phyloP scores from a whole-genome alignment of 2,329 filamentous ascomycete genomes.

The Capronia coronata region DNA sequence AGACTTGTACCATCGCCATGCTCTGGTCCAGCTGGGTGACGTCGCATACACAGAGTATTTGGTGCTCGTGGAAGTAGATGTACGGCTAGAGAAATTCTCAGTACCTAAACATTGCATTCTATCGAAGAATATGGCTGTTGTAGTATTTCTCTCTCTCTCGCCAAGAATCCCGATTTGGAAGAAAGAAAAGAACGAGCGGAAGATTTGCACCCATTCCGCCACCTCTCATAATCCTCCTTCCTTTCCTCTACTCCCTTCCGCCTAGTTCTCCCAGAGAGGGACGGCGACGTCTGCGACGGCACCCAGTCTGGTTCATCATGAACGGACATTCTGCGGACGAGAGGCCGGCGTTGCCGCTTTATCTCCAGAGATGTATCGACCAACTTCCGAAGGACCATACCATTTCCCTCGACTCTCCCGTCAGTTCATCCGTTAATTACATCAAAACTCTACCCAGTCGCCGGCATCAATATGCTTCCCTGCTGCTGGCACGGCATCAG shows the following conservation, averaged over 20 bases:
- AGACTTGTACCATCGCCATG: not conserved
- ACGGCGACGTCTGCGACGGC: not conserved
- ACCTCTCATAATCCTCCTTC: not conserved
- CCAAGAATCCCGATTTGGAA: not conserved
- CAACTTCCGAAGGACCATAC: not conserved
- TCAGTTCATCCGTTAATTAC: constrained; percentile 4
- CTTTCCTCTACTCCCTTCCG: not conserved
- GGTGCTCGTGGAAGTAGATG: too few relatives aligned
- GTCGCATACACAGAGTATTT: too few relatives aligned
- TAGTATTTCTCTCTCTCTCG: not conserved
- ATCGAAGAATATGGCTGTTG: too few relatives aligned
- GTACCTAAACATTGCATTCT: too few relatives aligned
- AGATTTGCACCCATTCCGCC: not conserved
- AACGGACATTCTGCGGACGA: not conserved
- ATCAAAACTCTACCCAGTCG: constrained; percentile 7
- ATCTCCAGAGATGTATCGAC: constrained; percentile 5
- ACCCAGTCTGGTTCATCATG: not conserved
- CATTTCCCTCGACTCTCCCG: not conserved
- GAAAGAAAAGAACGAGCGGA: not conserved
- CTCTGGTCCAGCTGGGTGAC: too few relatives aligned
- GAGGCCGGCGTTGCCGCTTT: constrained; percentile 1
- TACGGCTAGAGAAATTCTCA: too few relatives aligned
- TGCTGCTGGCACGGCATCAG: constrained; percentile 20
- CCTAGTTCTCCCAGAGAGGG: not conserved
- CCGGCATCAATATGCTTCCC: constrained; percentile 7